Conservation (phyloP, 2,329 filamentous ascomycete genomes). For the Tolypocladium nubicola region DNA sequence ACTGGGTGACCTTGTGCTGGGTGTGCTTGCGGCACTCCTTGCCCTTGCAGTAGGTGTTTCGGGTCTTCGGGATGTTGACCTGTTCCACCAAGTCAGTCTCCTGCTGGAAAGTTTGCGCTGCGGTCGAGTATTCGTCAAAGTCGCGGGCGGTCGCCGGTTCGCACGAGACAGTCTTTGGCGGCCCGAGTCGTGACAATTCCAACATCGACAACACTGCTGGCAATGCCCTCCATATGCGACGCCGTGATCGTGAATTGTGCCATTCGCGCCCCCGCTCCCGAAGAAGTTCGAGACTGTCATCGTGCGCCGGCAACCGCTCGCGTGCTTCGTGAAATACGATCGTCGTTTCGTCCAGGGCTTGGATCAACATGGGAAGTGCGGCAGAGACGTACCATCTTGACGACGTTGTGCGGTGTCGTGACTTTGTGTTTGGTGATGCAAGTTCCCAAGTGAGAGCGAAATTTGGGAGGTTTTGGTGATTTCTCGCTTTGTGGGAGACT, state of each 20-base stretch:
- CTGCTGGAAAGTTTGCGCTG: neutral
- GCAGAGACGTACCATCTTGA: slow-evolving; percentile 36
- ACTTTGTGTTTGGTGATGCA: slow-evolving; percentile 30
- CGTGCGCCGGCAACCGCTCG: slow-evolving; percentile 15
- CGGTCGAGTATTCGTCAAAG: neutral
- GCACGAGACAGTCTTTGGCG: slow-evolving; percentile 9
- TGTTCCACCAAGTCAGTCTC: slow-evolving; percentile 29
- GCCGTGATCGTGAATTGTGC: neutral
- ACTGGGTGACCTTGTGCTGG: slow-evolving; percentile 89
- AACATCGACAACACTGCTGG: neutral
- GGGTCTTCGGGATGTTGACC: slow-evolving; percentile 98
- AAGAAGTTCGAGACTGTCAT: slow-evolving; percentile 15
- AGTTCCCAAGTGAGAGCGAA: slow-evolving; percentile 22
- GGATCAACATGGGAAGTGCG: slow-evolving; percentile 6
- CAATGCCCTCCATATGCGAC: neutral
- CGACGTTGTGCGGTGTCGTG: slow-evolving; percentile 33
- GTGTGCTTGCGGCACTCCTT: slow-evolving; percentile 89
- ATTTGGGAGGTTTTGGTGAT: slow-evolving; percentile 32
- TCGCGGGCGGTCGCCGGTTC: slow-evolving; percentile 5
- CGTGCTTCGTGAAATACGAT: slow-evolving; percentile 4
- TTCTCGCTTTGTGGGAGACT: slow-evolving; percentile 34
- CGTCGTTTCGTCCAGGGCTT: slow-evolving; percentile 3
- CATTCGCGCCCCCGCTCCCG: neutral
- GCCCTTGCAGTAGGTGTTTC: slow-evolving; percentile 96
- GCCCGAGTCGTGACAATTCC: neutral